A percentile compares a stretch with the other conserved stretches of the same genome.
Conservation (phyloP, 2,329 filamentous ascomycete species). For the Metarhizium sp. region DNA sequence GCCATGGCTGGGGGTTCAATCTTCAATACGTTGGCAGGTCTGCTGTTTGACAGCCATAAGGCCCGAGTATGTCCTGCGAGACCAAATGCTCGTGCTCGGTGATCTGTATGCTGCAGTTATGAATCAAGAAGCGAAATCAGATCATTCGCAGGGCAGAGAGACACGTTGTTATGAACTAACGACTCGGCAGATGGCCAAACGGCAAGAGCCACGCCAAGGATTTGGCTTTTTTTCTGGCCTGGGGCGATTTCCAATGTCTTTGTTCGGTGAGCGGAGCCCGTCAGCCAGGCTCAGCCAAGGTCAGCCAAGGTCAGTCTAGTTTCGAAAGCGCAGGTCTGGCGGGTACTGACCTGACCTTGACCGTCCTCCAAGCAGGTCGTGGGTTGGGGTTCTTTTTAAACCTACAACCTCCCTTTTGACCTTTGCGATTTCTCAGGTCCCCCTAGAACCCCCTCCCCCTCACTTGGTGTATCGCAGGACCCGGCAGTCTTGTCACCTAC, state of each 20-base stretch:
- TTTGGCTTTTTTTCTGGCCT: neutral
- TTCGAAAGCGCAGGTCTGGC: too few relatives aligned
- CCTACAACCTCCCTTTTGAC: neutral
- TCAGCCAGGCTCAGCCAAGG: neutral
- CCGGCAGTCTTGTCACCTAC: neutral
- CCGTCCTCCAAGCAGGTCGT: neutral
- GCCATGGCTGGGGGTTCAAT: constrained; percentile 3
- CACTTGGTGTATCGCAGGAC: neutral
- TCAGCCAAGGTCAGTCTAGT: neutral
- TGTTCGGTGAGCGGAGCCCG: neutral
- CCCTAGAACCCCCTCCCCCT: neutral
- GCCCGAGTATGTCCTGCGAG: too few relatives aligned
- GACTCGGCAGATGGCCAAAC: neutral
- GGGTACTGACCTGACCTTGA: too few relatives aligned
- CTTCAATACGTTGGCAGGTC: neutral
- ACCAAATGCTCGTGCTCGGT: neutral
- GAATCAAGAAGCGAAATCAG: neutral
- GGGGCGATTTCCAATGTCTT: neutral
- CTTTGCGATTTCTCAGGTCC: neutral
- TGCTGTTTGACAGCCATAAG: neutral
- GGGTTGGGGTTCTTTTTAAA: neutral
- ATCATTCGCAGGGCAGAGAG: neutral
- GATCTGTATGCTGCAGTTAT: neutral
- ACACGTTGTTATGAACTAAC: neutral
- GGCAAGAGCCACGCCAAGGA: neutral